Evolutionary conservation across 2,329 filamentous ascomycete genomes (phyloP).

Genomic region (Oidium heveae): DNA sequence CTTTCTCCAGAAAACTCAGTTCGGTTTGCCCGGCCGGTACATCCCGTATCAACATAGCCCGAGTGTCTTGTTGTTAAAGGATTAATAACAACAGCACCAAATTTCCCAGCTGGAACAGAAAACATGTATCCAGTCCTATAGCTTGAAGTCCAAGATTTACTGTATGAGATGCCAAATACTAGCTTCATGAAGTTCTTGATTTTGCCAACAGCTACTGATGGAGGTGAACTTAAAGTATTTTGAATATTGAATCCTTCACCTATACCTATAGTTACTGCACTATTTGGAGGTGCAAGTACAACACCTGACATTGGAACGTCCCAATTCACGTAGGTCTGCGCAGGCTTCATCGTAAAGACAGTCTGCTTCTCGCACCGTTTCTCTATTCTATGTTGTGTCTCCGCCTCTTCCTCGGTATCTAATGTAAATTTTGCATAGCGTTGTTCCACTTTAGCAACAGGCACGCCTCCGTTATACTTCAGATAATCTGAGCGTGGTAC

Average conservation of each 20-base stretch:
- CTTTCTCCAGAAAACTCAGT: conserved; percentile 15
- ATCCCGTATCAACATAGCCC: conserved; percentile 16
- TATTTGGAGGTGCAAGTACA: conserved; percentile 12
- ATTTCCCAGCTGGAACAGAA: conserved; percentile 15
- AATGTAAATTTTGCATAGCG: neutral
- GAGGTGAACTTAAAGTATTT: conserved; percentile 12
- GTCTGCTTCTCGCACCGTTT: conserved; percentile 1
- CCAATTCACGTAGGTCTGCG: conserved; percentile 16
- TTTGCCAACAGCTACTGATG: conserved; percentile 8
- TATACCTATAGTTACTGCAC: conserved; percentile 9
- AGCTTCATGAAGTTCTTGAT: neutral
- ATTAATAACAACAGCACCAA: conserved; percentile 18
- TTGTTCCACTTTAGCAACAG: neutral
- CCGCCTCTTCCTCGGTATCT: no score
- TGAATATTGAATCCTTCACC: conserved; percentile 14
- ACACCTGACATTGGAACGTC: conserved; percentile 17
- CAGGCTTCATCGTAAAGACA: conserved; percentile 8
- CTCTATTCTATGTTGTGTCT: neutral
- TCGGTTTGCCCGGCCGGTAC: conserved; percentile 12
- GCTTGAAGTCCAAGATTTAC: conserved; percentile 14
- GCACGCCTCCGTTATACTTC: neutral
- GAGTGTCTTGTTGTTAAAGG: conserved; percentile 13
- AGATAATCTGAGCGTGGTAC: neutral
- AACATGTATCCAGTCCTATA: conserved; percentile 14
- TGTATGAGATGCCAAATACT: neutral